Conservation (phyloP, 2,329 filamentous ascomycete species). For the Rutstroemia sp. region DNA sequence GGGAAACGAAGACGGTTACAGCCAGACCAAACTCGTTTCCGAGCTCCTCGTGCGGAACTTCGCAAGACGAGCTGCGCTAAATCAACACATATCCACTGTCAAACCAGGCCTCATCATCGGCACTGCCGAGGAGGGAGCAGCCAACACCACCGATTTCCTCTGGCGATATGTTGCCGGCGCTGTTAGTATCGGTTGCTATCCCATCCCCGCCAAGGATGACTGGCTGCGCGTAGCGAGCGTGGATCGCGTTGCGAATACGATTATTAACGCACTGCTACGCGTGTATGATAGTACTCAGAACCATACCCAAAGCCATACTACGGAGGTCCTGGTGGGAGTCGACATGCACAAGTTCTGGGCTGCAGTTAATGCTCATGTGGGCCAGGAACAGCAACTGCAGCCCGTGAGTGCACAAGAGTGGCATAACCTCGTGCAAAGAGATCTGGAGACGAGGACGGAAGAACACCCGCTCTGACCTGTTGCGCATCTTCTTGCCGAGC, state of each 20-base stretch:
- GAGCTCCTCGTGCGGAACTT: constrained; percentile 46
- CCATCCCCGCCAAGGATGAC: background rate
- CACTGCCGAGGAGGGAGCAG: constrained; percentile 14
- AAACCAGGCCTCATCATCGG: constrained; percentile 20
- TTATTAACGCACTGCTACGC: background rate
- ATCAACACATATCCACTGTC: constrained; percentile 11
- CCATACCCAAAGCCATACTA: background rate
- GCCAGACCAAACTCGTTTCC: constrained; percentile 75
- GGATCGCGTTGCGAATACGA: background rate
- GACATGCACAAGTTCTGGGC: background rate
- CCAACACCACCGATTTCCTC: constrained; percentile 21
- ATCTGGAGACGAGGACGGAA: background rate
- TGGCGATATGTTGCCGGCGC: constrained; percentile 19
- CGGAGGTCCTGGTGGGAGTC: background rate
- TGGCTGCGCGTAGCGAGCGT: constrained; percentile 4
- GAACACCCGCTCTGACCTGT: background rate
- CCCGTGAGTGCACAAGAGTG: background rate
- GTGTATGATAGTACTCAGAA: background rate
- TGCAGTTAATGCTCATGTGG: background rate
- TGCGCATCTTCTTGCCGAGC: background rate
- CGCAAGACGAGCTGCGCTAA: background rate
- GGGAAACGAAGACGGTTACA: constrained; percentile 60
- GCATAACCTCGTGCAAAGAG: background rate
- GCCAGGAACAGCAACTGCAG: background rate
- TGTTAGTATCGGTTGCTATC: constrained; percentile 10